Conservation (phyloP, 306 rosid species). For the Arachis hypogaea region DNA sequence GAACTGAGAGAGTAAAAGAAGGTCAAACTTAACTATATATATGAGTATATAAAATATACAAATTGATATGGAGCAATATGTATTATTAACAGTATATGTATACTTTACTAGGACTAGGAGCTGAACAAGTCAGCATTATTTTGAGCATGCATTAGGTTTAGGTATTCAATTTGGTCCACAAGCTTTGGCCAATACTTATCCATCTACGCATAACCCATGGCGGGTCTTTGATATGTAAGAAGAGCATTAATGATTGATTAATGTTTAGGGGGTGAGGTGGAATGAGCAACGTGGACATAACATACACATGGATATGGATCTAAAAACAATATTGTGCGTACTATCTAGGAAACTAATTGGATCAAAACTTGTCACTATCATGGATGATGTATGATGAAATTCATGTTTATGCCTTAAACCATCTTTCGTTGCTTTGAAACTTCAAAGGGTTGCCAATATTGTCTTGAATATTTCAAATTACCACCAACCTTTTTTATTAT, state of each 20-base stretch:
- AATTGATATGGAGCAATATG: no score
- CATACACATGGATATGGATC: not conserved
- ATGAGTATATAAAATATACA: no score
- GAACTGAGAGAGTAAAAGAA: no score
- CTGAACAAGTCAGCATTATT: not conserved
- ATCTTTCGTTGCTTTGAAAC: not conserved
- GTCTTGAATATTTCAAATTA: not conserved
- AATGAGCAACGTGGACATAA: not conserved
- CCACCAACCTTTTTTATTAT: not conserved
- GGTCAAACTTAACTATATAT: no score
- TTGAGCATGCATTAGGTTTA: slow-evolving; percentile 3
- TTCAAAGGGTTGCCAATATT: not conserved
- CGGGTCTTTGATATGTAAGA: not conserved
- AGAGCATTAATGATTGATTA: slow-evolving; percentile 21
- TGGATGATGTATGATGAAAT: not conserved
- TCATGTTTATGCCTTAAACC: not conserved
- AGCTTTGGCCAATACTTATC: not conserved
- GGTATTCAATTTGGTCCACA: slow-evolving; percentile 31
- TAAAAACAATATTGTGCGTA: not conserved
- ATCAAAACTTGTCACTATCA: not conserved
- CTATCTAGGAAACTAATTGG: not conserved
- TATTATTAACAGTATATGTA: no score
- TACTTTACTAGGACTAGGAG: no score
- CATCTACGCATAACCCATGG: no score
- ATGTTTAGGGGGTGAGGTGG: not conserved